Evolutionary conservation across 345 rosid species (phyloP).

Genomic region (Carallia brachiata): DNA sequence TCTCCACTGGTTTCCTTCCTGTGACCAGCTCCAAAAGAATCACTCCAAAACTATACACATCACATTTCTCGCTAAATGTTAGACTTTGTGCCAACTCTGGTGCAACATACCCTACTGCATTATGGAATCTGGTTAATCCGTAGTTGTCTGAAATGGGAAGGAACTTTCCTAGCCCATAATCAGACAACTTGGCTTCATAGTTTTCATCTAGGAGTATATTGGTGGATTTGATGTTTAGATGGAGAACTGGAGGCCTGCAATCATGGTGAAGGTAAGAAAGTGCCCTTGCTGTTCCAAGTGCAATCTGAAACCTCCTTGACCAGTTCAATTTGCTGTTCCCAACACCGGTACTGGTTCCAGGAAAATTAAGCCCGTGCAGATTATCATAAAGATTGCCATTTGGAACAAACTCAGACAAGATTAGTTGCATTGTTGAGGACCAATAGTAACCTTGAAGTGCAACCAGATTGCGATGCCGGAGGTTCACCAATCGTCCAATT

Average conservation of each 20-base stretch:
- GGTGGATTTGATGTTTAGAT: conserved; percentile 83
- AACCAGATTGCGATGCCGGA: conserved; percentile 70
- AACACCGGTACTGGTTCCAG: conserved; percentile 61
- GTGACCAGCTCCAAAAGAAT: conserved; percentile 90
- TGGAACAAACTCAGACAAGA: conserved; percentile 66
- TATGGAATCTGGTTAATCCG: conserved; percentile 71
- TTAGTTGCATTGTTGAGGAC: conserved; percentile 77
- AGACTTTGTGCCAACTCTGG: conserved; percentile 89
- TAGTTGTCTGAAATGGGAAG: conserved; percentile 78
- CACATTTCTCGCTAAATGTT: conserved; percentile 78
- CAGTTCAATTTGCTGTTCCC: conserved; percentile 66
- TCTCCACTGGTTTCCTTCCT: conserved; percentile 92
- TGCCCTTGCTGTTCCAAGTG: conserved; percentile 81
- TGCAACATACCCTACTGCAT: conserved; percentile 93
- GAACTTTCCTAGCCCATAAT: conserved; percentile 75
- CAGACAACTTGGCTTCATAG: conserved; percentile 78
- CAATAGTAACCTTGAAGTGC: conserved; percentile 89
- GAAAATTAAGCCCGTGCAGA: conserved; percentile 52
- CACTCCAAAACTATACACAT: conserved; percentile 88
- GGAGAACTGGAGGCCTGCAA: conserved; percentile 82
- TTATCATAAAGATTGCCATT: conserved; percentile 82
- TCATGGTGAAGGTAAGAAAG: conserved; percentile 92
- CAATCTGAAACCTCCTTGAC: conserved; percentile 86
- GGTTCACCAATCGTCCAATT: conserved; percentile 70
- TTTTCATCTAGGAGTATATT: conserved; percentile 80